A percentile compares a stretch with the other conserved stretches of the same genome.
Conservation (phyloP, 2,329 filamentous ascomycete species). For the Phyllosticta citriasiana region DNA sequence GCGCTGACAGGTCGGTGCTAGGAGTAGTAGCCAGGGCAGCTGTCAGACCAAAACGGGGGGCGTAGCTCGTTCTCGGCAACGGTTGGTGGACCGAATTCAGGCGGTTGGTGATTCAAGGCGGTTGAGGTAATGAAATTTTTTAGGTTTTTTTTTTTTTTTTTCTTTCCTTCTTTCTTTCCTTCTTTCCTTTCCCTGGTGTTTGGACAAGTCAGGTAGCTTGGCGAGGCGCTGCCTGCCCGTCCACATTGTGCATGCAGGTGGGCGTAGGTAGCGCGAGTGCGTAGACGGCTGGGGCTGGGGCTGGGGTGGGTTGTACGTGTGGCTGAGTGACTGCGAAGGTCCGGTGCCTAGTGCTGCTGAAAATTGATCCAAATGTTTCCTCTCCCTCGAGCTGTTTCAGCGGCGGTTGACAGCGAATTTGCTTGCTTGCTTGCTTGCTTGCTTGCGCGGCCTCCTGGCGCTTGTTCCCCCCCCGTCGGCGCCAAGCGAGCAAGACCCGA, state of each 20-base stretch:
- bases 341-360: too few relatives aligned
- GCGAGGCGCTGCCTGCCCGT: too few relatives aligned
- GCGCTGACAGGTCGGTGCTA: background rate
- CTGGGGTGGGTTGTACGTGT: background rate
- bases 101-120: background rate
- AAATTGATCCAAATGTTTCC: too few relatives aligned
- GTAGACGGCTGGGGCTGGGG: background rate
- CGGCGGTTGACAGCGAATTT: too few relatives aligned
- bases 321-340: background rate
- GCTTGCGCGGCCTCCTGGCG: slow-evolving; percentile 4
- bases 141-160: background rate
- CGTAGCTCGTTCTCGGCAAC: background rate
- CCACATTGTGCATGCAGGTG: too few relatives aligned
- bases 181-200: background rate
- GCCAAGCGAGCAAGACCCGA: background rate
- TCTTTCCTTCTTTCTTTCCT: background rate
- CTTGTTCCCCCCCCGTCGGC: background rate
- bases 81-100: background rate
- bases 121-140: background rate
- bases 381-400: too few relatives aligned
- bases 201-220: background rate
- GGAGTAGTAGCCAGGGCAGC: background rate
- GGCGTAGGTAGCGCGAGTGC: background rate
- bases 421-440: background rate
- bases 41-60: too few relatives aligned